phyloP scores from a whole-genome alignment of 345 rosid genomes.

The Brassica incana region DNA sequence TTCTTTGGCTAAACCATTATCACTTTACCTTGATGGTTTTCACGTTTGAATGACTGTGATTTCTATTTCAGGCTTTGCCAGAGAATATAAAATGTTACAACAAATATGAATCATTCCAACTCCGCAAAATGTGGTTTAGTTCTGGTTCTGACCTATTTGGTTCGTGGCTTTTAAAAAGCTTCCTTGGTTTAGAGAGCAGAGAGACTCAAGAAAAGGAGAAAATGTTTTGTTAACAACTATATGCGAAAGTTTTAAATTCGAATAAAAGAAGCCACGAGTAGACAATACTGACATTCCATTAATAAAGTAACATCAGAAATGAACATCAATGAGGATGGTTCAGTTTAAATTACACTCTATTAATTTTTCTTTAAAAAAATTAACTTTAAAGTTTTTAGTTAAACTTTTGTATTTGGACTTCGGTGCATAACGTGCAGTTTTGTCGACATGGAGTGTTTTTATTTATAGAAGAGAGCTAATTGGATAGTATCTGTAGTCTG shows the following conservation, averaged over 20 bases:
- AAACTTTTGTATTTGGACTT: not conserved
- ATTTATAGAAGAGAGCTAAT: constrained; percentile 2
- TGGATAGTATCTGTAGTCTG: constrained; percentile 7
- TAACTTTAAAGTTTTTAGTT: constrained; percentile 5
- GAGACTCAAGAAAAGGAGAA: not conserved
- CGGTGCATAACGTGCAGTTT: constrained; percentile 28
- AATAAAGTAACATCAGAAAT: not conserved
- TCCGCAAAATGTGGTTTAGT: constrained; percentile 7
- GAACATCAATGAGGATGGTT: not conserved
- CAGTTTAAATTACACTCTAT: not conserved
- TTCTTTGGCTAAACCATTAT: too few relatives aligned
- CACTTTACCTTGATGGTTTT: not conserved
- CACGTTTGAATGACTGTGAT: not conserved
- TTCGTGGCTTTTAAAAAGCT: not conserved
- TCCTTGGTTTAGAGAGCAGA: not conserved
- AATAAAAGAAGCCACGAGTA: constrained; percentile 15
- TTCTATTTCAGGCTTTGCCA: not conserved
- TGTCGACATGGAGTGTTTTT: constrained; percentile 19
- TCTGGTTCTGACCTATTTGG: constrained; percentile 5
- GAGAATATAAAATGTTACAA: not conserved
- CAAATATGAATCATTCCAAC: not conserved
- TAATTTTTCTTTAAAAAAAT: not conserved
- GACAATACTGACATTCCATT: constrained; percentile 28
- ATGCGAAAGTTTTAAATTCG: not conserved
- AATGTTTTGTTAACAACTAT: not conserved